A percentile compares a stretch with the other conserved stretches of the same genome.
Evolutionary conservation across 805 yeast genomes (phyloP).

Genomic region (Pichia californica): DNA sequence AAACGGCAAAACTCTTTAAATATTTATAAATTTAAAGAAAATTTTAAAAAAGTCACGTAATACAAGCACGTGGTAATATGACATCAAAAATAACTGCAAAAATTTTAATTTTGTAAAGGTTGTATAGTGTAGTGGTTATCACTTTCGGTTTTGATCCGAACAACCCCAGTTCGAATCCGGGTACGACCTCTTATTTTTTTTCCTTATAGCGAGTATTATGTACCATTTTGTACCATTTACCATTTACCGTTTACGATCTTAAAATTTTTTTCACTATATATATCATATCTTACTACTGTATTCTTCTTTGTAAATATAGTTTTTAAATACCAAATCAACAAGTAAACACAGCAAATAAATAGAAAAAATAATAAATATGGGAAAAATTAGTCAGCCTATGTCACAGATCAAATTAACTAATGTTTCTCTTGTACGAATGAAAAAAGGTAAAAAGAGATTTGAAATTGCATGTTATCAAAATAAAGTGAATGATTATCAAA

Average conservation of each 20-base stretch:
- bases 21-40: too few species aligned
- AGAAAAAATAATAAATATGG: constrained; percentile 20
- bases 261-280: too few species aligned
- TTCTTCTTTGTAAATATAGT: too few species aligned
- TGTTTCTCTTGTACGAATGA: constrained; percentile 87
- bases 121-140: constrained; percentile 76
- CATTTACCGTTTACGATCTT: background rate
- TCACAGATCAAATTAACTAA: constrained; percentile 88
- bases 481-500: constrained; percentile 92
- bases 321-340: too few species aligned
- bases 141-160: constrained; percentile 75
- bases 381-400: constrained; percentile 73
- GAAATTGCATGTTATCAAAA: constrained; percentile 96
- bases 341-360: too few species aligned
- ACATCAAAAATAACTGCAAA: too few species aligned
- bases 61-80: too few species aligned
- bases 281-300: too few species aligned
- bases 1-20: too few species aligned
- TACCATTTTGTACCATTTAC: background rate
- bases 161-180: constrained; percentile 86
- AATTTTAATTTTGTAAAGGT: constrained; percentile 14
- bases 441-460: constrained; percentile 84
- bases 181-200: constrained; percentile 47
- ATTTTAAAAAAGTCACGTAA: too few species aligned
- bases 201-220: background rate